Evolutionary conservation across 2,329 filamentous ascomycete species (phyloP).

Genomic region (Amesomyces nigricolor): DNA sequence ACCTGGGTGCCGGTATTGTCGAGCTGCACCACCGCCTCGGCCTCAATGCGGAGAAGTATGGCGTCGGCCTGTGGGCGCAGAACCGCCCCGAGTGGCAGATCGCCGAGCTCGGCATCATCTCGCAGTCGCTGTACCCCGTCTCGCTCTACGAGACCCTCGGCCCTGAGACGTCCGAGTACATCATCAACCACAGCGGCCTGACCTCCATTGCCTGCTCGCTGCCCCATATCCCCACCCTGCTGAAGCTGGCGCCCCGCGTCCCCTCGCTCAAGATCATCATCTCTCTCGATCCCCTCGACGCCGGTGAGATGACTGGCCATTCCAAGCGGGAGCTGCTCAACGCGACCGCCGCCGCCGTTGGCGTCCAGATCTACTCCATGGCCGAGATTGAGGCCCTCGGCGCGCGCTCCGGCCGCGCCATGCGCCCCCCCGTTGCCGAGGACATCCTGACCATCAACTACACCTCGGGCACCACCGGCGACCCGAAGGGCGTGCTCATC

Average conservation of each 20-base stretch:
- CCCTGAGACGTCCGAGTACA: conserved; percentile 86
- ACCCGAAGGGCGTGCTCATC: conserved; percentile 77
- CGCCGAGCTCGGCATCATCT: conserved; percentile 77
- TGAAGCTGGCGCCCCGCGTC: conserved; percentile 71
- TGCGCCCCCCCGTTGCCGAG: conserved; percentile 64
- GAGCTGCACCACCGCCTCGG: conserved; percentile 72
- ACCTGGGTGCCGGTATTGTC: conserved; percentile 79
- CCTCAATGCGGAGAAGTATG: conserved; percentile 61
- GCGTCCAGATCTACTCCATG: conserved; percentile 74
- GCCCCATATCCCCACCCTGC: conserved; percentile 71
- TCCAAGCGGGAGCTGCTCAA: conserved; percentile 77
- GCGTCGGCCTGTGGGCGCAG: conserved; percentile 78
- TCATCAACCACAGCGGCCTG: conserved; percentile 84
- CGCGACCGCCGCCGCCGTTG: conserved; percentile 65
- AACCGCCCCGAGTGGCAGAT: conserved; percentile 89
- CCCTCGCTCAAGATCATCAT: conserved; percentile 83
- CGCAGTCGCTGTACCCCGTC: conserved; percentile 81
- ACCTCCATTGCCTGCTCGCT: conserved; percentile 71
- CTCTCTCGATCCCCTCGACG: conserved; percentile 75
- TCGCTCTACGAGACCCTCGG: conserved; percentile 96
- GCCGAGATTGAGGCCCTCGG: conserved; percentile 77
- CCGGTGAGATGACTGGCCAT: conserved; percentile 67
- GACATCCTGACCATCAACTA: conserved; percentile 89
- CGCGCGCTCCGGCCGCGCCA: conserved; percentile 59
- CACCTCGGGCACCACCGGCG: conserved; percentile 78